phyloP scores from a whole-genome alignment of 768 basidiomycete species.

The Pisolithus sp. region DNA sequence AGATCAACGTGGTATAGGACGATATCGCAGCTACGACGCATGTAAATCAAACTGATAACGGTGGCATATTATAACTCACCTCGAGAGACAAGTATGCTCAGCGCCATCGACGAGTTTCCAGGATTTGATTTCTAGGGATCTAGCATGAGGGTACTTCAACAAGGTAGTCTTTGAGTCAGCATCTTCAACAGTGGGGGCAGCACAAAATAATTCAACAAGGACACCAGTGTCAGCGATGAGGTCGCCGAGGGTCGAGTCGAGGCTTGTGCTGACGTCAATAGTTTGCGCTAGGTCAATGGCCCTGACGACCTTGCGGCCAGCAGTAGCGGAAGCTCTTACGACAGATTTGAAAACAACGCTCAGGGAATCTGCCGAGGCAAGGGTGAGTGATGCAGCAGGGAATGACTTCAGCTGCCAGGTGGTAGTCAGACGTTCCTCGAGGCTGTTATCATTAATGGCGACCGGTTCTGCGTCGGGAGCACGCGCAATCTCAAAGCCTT shows the following conservation, averaged over 20 bases:
- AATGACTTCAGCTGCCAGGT: constrained; percentile 27
- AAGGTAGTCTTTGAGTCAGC: constrained; percentile 18
- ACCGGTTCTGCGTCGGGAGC: constrained; percentile 25
- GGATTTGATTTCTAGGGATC: constrained; percentile 15
- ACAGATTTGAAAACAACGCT: constrained; percentile 12
- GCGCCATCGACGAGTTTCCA: constrained; percentile 10
- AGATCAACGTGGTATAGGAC: constrained; percentile 18
- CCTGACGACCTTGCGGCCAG: constrained; percentile 19
- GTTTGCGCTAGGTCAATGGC: constrained; percentile 20
- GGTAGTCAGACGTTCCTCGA: constrained; percentile 26
- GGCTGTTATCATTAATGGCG: constrained; percentile 17
- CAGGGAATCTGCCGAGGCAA: constrained; percentile 2
- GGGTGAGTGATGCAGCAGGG: constrained; percentile 8
- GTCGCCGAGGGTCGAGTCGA: constrained; percentile 12
- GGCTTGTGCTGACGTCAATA: constrained; percentile 10
- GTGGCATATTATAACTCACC: constrained; percentile 2
- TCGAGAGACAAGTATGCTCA: constrained; percentile 3
- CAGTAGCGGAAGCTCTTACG: constrained; percentile 9
- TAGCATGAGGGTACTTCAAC: constrained; percentile 7
- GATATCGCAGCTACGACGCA: constrained; percentile 5
- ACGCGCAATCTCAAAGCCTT: constrained; percentile 28
- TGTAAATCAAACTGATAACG: background rate
- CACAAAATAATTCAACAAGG: constrained; percentile 11
- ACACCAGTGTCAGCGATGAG: constrained; percentile 14
- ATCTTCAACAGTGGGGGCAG: constrained; percentile 12